A percentile compares a stretch with the other conserved stretches of the same genome.
Conservation (phyloP, 1,284 basidiomycete genomes). For the Laetiporus sulphureus region DNA sequence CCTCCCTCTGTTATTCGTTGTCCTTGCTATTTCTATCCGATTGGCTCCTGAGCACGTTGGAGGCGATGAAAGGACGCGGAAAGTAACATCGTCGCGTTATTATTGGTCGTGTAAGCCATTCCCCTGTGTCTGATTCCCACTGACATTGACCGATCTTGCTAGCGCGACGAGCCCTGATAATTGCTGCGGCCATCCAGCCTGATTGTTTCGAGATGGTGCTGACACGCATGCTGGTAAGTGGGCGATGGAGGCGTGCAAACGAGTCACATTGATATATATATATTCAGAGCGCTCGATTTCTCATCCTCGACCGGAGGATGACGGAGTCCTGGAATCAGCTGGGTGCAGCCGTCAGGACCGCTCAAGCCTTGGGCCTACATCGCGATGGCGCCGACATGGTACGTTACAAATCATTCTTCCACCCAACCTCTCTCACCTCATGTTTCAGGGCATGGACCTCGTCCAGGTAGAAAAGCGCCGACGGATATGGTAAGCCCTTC, state of each 20-base stretch:
- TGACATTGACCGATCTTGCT: constrained; percentile 14
- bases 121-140: neutral
- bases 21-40: constrained; percentile 85
- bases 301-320: constrained; percentile 83
- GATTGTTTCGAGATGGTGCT: constrained; percentile 89
- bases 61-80: constrained; percentile 68
- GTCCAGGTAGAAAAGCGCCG: constrained; percentile 85
- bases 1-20: constrained; percentile 86
- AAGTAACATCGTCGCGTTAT: constrained; percentile 78
- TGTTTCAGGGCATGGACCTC: constrained; percentile 62
- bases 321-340: constrained; percentile 96
- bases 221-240: constrained; percentile 72
- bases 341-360: constrained; percentile 88
- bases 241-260: constrained; percentile 1
- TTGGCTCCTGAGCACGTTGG: constrained; percentile 81
- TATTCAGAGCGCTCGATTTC: constrained; percentile 78
- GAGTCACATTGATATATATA: constrained; percentile 11
- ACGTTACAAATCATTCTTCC: constrained; percentile 19
- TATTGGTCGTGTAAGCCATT: constrained; percentile 85
- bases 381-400: constrained; percentile 87
- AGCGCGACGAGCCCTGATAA: constrained; percentile 82
- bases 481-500: constrained; percentile 66
- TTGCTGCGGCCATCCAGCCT: constrained; percentile 86
- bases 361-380: constrained; percentile 90
- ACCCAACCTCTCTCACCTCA: constrained; percentile 1